Evolutionary conservation across 768 basidiomycete species (phyloP), one percentile per base, ranked within the genome.

Genomic region (Postia placenta): DNA sequence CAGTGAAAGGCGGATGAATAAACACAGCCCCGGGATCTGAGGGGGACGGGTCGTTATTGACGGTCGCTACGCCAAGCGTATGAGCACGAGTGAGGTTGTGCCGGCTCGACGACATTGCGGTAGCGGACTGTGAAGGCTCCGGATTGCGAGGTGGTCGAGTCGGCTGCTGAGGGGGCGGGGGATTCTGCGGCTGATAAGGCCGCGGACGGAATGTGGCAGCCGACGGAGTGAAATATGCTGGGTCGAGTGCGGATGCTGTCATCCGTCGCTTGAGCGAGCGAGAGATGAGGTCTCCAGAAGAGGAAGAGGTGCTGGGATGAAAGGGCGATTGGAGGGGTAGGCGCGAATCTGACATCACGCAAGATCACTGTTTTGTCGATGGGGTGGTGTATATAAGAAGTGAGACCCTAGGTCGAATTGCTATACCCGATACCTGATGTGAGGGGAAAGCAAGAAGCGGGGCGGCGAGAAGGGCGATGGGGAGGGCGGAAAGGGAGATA

Each of bases 1-100:
- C 60, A 41, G 67, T 70, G 65, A 88, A 90, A 7, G 88, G 88
- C 0, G 86, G 83, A 56, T 79, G 86, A 28, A 91, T 76, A 65
- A 91, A 87, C 50, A 85, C 57, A 39, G 80, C 75, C 46, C 70
- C 74, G 19, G 79, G 77, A 57, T 91, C 88, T n/a, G 73, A 71
- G 4, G 74, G 75, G 11, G 75, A 74, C 1, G 87, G 87, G 12
- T 49, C 48, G 14, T 6, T 7, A 23, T 27, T 47, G 14, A 27
- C 35, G 41, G 17, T 45, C 19, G 43, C n/a, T 20, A 12, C 36
- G 22, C 45, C 9, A 24, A 23, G 12, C 27, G 33, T 12, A 42
- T 27, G 15, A 6, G 38, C 19, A 5, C 20, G 30, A 9, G 47
- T 17, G 20, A 47, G 30, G 15, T 50, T 37, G 28, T 25, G 25